Evolutionary conservation across 768 basidiomycete species (phyloP).

Genomic region (Sistotremastrum niveocremeum): DNA sequence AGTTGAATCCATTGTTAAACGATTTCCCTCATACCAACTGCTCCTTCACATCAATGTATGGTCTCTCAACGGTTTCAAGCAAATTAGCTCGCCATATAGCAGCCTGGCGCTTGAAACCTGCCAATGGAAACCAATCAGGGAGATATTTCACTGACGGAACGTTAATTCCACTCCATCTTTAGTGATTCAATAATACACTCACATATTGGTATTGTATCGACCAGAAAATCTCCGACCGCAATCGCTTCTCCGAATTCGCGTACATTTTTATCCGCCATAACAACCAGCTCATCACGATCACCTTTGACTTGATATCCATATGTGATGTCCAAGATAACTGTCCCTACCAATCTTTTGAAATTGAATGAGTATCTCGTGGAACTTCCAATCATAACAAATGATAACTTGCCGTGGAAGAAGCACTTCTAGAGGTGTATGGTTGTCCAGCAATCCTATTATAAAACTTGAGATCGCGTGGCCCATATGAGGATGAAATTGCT

Average conservation of each 20-base stretch:
- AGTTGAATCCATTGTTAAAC: no score
- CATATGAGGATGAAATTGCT: no score
- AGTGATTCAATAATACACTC: not conserved
- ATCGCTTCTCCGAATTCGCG: not conserved
- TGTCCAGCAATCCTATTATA: no score
- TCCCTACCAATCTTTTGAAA: no score
- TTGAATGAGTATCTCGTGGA: no score
- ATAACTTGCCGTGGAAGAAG: no score
- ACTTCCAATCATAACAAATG: no score
- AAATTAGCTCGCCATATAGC: conserved; percentile 47
- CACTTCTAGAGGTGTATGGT: no score
- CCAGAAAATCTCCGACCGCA: not conserved
- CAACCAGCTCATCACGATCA: conserved; percentile 2
- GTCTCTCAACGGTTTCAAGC: conserved; percentile 42
- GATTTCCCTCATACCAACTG: no score
- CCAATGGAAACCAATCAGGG: conserved; percentile 56
- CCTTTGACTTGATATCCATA: conserved; percentile 15
- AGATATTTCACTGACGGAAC: conserved; percentile 24
- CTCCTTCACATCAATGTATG: no score
- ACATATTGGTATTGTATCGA: conserved; percentile 2
- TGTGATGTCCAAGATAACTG: conserved; percentile 12
- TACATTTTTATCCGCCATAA: conserved; percentile 1
- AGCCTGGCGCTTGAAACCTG: conserved; percentile 51
- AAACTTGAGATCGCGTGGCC: no score
- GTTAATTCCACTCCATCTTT: not conserved